Evolutionary conservation across 148 eudicot genomes (phyloP), one percentile per base, ranked within the genome.

Genomic region (Silene latifolia): DNA sequence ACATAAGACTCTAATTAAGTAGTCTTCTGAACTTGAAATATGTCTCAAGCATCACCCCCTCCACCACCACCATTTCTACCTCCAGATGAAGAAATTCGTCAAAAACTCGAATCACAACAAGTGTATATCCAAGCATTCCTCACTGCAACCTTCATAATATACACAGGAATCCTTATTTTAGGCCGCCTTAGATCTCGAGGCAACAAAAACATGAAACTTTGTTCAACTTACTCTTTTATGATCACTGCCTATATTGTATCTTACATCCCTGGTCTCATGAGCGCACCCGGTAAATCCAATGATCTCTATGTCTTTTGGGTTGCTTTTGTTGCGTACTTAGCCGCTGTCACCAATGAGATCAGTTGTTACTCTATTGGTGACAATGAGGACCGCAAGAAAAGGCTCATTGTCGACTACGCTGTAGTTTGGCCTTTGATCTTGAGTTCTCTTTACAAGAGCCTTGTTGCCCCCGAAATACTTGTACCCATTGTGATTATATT

Each of bases 291-390:
- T 15, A 32, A 19, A 11, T 44, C 72, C 54, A 68, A 46, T 27
- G 57, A 68, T 20, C 72, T 68, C 18, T 68, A 68, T 15, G 56
- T 68, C 13, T 68, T 68, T 18, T 68, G 72, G 72, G 11, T 46
- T 25, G 72, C 72, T 44, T 68, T 68, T 25, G 8, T 68, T 13
- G 72, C 72, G 2, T 68, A 68, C 32, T 47, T 68, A 46, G 72
- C 72, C 56, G 72, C 72, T 46, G 72, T 68, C 21, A 68, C 72
- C 7, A 68, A 68, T 44, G 72, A 68, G 72, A 68, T 68, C 4
- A 68, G 72, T 46, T 68, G 72, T 25, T 68, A 44, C 72, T 44
- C 72, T 68, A 25, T 44, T 10, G 72, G 72, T 18, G 72, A 68
- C 57, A 68, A 68, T 5, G 72, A 68, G 72, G 72, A 68, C 57